Evolutionary conservation across 257 asterid species (phyloP).

Genomic region (Solanum appendiculatum): DNA sequence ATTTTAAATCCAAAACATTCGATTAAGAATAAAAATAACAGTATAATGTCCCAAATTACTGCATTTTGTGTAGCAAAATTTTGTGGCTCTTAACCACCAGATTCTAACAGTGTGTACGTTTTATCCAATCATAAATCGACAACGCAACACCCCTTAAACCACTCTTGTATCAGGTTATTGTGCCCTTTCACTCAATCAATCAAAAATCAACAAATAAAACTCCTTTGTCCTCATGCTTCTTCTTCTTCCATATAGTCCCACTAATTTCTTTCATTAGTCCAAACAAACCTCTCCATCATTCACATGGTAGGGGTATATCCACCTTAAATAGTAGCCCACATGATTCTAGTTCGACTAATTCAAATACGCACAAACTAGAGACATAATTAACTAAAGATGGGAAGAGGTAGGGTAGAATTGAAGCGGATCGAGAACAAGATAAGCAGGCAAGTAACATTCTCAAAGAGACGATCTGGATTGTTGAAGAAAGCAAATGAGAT

Average conservation of each 20-base stretch:
- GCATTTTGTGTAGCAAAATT: neutral
- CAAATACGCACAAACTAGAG: neutral
- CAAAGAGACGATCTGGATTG: conserved; percentile 61
- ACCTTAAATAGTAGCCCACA: too few relatives aligned
- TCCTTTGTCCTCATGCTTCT: neutral
- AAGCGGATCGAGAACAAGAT: conserved; percentile 73
- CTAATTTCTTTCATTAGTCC: neutral
- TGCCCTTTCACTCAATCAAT: neutral
- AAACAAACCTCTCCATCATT: neutral
- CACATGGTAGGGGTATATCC: neutral
- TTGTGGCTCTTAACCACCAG: conserved; percentile 10
- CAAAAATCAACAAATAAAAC: neutral
- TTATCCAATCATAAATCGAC: conserved; percentile 36
- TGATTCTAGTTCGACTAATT: neutral
- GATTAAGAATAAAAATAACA: too few relatives aligned
- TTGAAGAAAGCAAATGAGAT: conserved; percentile 77
- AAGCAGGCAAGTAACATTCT: conserved; percentile 71
- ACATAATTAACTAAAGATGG: conserved; percentile 43
- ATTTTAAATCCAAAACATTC: too few relatives aligned
- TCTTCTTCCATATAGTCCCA: neutral
- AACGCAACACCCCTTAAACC: conserved; percentile 18
- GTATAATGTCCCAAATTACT: neutral
- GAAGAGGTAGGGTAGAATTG: conserved; percentile 68
- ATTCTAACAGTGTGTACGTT: neutral
- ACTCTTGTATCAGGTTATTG: conserved; percentile 2